Evolutionary conservation across 768 basidiomycete genomes (phyloP).

Genomic region (Tephrocybe sp.): DNA sequence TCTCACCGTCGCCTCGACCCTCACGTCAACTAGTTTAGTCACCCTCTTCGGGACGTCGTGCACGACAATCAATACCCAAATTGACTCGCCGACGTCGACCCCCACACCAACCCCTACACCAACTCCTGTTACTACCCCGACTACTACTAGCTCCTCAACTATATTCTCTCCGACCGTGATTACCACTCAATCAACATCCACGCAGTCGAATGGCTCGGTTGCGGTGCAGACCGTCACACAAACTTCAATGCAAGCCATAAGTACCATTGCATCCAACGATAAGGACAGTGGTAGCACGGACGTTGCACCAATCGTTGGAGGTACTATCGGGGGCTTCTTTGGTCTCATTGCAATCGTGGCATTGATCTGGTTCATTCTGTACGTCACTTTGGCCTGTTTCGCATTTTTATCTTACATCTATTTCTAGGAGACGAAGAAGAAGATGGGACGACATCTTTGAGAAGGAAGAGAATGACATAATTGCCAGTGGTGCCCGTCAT

Average conservation of each 20-base stretch:
- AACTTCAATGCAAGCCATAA: constrained; percentile 34
- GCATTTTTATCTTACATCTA: constrained; percentile 10
- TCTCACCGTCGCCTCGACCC: constrained; percentile 33
- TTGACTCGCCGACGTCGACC: constrained; percentile 5
- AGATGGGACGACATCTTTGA: constrained; percentile 56
- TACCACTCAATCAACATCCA: constrained; percentile 32
- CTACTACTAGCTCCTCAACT: not conserved
- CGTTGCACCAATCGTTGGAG: constrained; percentile 51
- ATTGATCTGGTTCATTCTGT: constrained; percentile 54
- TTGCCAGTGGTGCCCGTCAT: constrained; percentile 18
- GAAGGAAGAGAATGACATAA: constrained; percentile 34
- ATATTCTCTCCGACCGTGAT: constrained; percentile 32
- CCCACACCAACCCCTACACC: constrained; percentile 14
- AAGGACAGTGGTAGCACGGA: constrained; percentile 22
- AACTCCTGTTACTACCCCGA: constrained; percentile 9
- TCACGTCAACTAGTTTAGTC: constrained; percentile 29
- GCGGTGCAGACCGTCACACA: constrained; percentile 33
- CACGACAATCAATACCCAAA: constrained; percentile 14
- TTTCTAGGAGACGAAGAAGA: constrained; percentile 43
- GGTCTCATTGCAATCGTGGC: constrained; percentile 45
- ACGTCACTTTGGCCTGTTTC: constrained; percentile 17
- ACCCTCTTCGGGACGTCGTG: constrained; percentile 46
- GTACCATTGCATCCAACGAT: constrained; percentile 25
- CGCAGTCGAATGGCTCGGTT: constrained; percentile 41
- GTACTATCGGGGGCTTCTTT: constrained; percentile 55